Percentiles rank a stretch among this genome's conserved stretches.
phyloP scores from a whole-genome alignment of 1,139 yeast genomes.

The Pichia sp. region DNA sequence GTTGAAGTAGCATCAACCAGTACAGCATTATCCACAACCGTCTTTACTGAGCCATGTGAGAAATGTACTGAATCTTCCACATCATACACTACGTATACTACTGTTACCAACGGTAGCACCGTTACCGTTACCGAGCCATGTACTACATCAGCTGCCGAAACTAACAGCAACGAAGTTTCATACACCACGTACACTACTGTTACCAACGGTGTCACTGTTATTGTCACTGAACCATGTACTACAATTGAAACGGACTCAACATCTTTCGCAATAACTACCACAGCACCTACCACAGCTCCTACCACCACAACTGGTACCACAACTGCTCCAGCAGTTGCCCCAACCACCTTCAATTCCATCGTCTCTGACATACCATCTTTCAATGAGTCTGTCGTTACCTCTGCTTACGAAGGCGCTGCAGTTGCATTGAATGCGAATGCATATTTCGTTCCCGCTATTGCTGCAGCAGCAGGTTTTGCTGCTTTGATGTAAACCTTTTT shows the following conservation, averaged over 20 bases:
- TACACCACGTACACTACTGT: constrained; percentile 3
- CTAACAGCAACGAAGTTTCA: not conserved
- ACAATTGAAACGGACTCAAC: not conserved
- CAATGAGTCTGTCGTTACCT: not conserved
- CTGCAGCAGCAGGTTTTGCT: not conserved
- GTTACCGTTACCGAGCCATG: constrained; percentile 14
- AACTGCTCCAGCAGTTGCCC: not conserved
- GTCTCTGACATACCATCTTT: not conserved
- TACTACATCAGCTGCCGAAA: constrained; percentile 3
- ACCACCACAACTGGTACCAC: not conserved
- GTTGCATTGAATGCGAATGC: not conserved
- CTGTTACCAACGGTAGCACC: constrained; percentile 11
- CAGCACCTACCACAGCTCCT: not conserved
- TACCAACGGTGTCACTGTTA: constrained; percentile 9
- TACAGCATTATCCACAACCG: not conserved
- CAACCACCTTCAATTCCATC: not conserved
- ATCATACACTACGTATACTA: constrained; percentile 10
- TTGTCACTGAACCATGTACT: constrained; percentile 14
- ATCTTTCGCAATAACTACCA: too few species aligned
- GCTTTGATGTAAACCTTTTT: not conserved
- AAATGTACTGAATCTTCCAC: constrained; percentile 2
- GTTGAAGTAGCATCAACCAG: not conserved
- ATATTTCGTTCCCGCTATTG: not conserved
- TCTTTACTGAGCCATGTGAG: constrained; percentile 2
- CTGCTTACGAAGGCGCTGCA: constrained; percentile 1